These are phyloP conservation scores for Fusarium sp. DNA, from an alignment of 2,329 filamentous ascomycete genomes.

Conservation along the genomic window DNA sequence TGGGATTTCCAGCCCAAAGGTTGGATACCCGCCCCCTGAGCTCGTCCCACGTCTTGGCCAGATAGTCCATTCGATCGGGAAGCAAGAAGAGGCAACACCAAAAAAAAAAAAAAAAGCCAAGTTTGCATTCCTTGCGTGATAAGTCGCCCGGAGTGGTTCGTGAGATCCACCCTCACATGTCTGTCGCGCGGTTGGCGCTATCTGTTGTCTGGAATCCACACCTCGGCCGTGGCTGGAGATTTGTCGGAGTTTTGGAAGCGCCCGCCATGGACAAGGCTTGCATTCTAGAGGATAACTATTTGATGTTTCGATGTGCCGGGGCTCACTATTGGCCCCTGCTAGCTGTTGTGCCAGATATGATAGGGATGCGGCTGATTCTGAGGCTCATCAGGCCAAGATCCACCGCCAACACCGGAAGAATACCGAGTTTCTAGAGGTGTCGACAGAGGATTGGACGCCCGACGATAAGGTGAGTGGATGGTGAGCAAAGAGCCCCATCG, in stretches of 20 bases:
- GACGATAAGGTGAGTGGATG: constrained; percentile 13
- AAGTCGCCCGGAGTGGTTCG: constrained; percentile 20
- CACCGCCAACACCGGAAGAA: constrained; percentile 10
- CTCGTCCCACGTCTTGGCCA: constrained; percentile 25
- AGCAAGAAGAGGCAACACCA: background rate
- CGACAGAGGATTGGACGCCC: background rate
- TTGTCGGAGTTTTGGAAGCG: constrained; percentile 26
- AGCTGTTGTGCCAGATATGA: background rate
- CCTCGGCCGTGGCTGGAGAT: constrained; percentile 36
- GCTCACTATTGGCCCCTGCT: constrained; percentile 4
- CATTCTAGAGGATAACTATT: background rate
- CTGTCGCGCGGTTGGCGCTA: constrained; percentile 1
- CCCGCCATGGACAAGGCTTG: constrained; percentile 17
- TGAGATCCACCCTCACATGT: constrained; percentile 34
- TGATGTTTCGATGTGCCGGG: background rate
- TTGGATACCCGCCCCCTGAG: constrained; percentile 5
- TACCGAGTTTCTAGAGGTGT: constrained; percentile 11
- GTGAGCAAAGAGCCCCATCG: constrained; percentile 9
- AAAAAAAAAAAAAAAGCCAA: constrained; percentile 5
- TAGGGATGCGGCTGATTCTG: constrained; percentile 22
- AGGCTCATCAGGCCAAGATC: constrained; percentile 21
- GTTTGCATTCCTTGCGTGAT: constrained; percentile 28
- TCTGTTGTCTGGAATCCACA: constrained; percentile 15
- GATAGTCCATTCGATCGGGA: constrained; percentile 25
- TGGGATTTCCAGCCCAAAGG: constrained; percentile 6